Evolutionary conservation across 1,284 basidiomycete genomes (phyloP).

Genomic region (Ceratobasidium sp.): DNA sequence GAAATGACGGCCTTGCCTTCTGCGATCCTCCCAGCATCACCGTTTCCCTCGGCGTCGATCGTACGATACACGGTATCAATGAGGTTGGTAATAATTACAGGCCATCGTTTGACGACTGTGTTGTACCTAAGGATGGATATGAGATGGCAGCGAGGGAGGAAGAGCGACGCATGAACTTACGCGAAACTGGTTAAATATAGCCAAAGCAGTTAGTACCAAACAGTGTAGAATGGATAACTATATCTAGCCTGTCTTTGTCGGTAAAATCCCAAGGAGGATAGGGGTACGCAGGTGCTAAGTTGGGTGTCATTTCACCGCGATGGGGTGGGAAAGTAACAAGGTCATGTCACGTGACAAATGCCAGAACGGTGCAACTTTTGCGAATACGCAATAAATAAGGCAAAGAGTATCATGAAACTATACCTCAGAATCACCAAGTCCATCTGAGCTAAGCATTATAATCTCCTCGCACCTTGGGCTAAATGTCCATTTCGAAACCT

Average conservation of each 20-base stretch:
- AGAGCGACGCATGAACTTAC: slow-evolving; percentile 48
- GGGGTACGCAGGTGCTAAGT: slow-evolving; percentile 16
- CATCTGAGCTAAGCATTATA: no score
- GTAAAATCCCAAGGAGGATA: slow-evolving; percentile 37
- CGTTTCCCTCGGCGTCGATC: slow-evolving; percentile 27
- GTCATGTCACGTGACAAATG: slow-evolving; percentile 10
- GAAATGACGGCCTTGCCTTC: slow-evolving; percentile 87
- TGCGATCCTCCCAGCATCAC: slow-evolving; percentile 56
- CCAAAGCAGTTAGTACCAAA: no score
- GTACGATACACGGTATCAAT: slow-evolving; percentile 73
- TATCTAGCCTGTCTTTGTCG: slow-evolving; percentile 21
- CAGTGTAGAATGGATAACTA: not conserved
- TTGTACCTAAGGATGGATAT: slow-evolving; percentile 66
- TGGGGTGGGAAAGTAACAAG: not conserved
- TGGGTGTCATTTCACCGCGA: not conserved
- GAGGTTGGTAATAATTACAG: slow-evolving; percentile 83
- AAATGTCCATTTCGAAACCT: no score
- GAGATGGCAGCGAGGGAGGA: not conserved
- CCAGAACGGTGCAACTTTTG: no score
- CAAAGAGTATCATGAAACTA: no score
- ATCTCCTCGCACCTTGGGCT: no score
- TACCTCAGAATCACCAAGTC: no score
- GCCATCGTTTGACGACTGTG: slow-evolving; percentile 80
- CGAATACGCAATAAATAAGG: no score
- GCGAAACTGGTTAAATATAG: slow-evolving; percentile 60